Conservation (phyloP, 768 basidiomycete genomes). For the Pilatotrama ljubarskyi region DNA sequence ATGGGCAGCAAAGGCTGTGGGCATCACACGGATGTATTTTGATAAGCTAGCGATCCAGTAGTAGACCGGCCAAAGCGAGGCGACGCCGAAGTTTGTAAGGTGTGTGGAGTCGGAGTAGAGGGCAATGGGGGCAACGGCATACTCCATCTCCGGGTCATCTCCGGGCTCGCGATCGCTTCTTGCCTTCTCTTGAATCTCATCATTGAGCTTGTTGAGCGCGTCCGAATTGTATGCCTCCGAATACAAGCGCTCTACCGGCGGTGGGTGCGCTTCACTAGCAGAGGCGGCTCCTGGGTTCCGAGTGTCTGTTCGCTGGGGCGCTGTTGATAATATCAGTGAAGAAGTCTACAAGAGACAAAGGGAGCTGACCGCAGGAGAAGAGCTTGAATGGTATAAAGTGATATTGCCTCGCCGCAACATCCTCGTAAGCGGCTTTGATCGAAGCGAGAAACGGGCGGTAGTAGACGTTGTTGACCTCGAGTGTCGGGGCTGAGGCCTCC, state of each 20-base stretch:
- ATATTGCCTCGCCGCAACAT: not conserved
- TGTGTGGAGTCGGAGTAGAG: constrained; percentile 32
- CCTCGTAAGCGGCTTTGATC: not conserved
- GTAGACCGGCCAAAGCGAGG: constrained; percentile 43
- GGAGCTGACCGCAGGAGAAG: no score
- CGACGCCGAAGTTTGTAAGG: constrained; percentile 29
- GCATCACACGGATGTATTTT: constrained; percentile 39
- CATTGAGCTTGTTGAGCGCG: constrained; percentile 13
- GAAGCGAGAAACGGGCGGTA: constrained; percentile 23
- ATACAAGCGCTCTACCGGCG: no score
- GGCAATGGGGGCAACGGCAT: constrained; percentile 17
- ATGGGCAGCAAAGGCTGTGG: constrained; percentile 35
- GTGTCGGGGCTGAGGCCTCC: constrained; percentile 31
- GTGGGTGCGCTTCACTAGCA: no score
- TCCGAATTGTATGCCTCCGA: constrained; percentile 22
- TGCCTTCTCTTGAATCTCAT: not conserved
- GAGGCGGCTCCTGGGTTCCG: no score
- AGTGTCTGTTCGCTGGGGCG: no score
- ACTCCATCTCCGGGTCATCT: not conserved
- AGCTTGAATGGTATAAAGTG: not conserved
- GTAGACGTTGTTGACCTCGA: constrained; percentile 31
- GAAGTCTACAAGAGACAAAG: no score
- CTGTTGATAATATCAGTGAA: no score
- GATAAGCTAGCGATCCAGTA: constrained; percentile 40
- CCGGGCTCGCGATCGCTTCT: constrained; percentile 1